Percentiles rank a stretch among this genome's conserved stretches.
phyloP scores from a whole-genome alignment of 352 stramenopile genomes.

The Globisporangium cystogenes region DNA sequence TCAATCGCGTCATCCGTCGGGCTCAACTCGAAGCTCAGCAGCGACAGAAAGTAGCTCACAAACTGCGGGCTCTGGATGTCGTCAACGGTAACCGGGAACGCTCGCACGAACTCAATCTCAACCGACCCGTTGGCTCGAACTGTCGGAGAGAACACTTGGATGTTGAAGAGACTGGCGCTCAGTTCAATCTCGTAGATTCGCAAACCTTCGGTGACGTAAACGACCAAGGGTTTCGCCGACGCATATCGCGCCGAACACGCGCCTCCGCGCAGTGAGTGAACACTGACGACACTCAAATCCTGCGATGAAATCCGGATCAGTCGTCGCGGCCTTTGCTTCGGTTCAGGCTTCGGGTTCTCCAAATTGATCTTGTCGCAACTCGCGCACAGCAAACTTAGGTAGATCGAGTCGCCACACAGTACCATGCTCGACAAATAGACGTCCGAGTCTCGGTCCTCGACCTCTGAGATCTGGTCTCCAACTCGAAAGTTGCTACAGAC shows the following conservation, averaged over 20 bases:
- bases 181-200: conserved; percentile 50
- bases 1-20: conserved; percentile 14
- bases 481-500: conserved; percentile 17
- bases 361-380: conserved; percentile 11
- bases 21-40: conserved; percentile 25
- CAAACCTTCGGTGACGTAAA: conserved; percentile 46
- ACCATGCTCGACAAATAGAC: conserved; percentile 47
- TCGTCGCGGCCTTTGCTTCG: conserved; percentile 8
- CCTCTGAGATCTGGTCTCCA: conserved; percentile 24
- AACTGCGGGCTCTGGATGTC: conserved; percentile 26
- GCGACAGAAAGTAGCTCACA: conserved; percentile 28
- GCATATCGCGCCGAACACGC: conserved; percentile 1
- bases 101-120: conserved; percentile 15
- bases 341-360: conserved; percentile 7
- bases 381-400: conserved; percentile 37
- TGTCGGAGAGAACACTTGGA: conserved; percentile 33
- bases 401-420: conserved; percentile 33
- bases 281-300: conserved; percentile 11
- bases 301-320: conserved; percentile 22
- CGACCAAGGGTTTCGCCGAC: conserved; percentile 22
- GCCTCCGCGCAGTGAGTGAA: conserved; percentile 2
- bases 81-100: conserved; percentile 36
- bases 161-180: conserved; percentile 21
- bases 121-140: conserved; percentile 4
- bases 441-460: conserved; percentile 22